Evolutionary conservation across 352 stramenopile species (phyloP).

Genomic region (Globisporangium solare): DNA sequence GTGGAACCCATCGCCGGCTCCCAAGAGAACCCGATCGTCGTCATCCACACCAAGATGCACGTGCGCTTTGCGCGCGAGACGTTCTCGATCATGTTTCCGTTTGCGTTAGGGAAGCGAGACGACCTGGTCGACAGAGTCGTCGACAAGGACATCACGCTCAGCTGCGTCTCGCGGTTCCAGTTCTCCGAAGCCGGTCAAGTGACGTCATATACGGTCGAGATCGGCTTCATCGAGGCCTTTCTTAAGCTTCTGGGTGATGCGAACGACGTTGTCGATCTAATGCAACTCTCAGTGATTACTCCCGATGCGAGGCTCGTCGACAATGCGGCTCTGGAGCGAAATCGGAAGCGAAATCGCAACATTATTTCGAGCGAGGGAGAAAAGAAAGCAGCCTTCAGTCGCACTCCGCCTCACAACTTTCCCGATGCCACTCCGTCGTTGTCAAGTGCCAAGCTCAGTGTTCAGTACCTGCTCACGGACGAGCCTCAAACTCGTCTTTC

Average conservation of each 20-base stretch:
- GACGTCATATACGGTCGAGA: slow-evolving; percentile 3
- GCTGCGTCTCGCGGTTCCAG: slow-evolving; percentile 10
- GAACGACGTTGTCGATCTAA: slow-evolving; percentile 2
- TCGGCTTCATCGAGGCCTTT: slow-evolving; percentile 13
- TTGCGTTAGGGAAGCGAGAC: neutral
- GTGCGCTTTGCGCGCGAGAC: slow-evolving; percentile 4
- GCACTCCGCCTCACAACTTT: too few relatives aligned
- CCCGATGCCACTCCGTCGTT: too few relatives aligned
- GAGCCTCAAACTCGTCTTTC: neutral
- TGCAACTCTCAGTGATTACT: slow-evolving; percentile 7
- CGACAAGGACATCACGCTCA: slow-evolving; percentile 10
- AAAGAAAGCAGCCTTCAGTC: neutral
- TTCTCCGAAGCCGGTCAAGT: slow-evolving; percentile 9
- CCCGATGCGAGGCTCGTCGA: neutral
- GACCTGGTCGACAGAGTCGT: slow-evolving; percentile 6
- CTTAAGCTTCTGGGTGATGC: neutral
- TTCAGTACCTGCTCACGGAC: neutral
- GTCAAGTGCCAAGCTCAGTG: neutral
- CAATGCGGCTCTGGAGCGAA: too few relatives aligned
- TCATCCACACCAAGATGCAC: slow-evolving; percentile 8
- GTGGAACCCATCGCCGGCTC: slow-evolving; percentile 1
- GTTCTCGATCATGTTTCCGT: slow-evolving; percentile 13
- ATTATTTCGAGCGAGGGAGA: neutral
- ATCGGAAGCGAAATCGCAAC: too few relatives aligned
- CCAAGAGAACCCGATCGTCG: slow-evolving; percentile 4